Evolutionary conservation across 2,329 filamentous ascomycete species (phyloP), one percentile per base, ranked within the genome.

Genomic region (Metarhizium album): DNA sequence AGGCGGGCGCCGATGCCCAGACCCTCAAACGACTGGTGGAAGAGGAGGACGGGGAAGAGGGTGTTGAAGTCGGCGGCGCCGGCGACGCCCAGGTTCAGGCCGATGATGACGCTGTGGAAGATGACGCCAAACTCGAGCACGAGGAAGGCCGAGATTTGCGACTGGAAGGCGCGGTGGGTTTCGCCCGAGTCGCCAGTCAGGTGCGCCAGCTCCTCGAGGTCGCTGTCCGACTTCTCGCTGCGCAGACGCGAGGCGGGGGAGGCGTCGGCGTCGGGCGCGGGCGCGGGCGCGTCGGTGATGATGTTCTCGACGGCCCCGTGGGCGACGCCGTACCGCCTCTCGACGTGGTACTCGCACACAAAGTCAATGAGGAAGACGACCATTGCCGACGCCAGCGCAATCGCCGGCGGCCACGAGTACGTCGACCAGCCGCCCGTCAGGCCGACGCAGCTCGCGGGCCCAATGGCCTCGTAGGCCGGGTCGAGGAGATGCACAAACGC

Each of bases 401-500:
- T 73, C 20, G 74, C 75, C 0, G 75, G 73, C 1, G 70, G 70
- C 76, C 76, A 80, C 0, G 70, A 66, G 61, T 76, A 80, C 16
- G 65, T 57, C 0, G 67, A 70, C 72, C 77, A 80, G 43, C 68
- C 65, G 1, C 71, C 74, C 0, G 76, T 79, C 67, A 77, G 56
- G 29, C 68, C 69, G 5, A 71, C 67, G 49, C 69, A 71, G 5
- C 64, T 64, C 1, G 56, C 57, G 0, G 68, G 67, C 3, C 68
- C 68, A 4, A 77, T 61, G 13, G 87, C 86, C 52, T 90, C 85
- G 53, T 86, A 80, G 3, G 91, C 90, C 0, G 91, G 90, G 0
- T 83, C 84, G 11, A 97, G 76, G 1, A 91, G 73, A 66, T 96
- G 91, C 66, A 96, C 90, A 65, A 94, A 95, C 0, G 90, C 88